Evolutionary conservation across 257 asterid genomes (phyloP).

Genomic region (Jacaranda mimosifolia): DNA sequence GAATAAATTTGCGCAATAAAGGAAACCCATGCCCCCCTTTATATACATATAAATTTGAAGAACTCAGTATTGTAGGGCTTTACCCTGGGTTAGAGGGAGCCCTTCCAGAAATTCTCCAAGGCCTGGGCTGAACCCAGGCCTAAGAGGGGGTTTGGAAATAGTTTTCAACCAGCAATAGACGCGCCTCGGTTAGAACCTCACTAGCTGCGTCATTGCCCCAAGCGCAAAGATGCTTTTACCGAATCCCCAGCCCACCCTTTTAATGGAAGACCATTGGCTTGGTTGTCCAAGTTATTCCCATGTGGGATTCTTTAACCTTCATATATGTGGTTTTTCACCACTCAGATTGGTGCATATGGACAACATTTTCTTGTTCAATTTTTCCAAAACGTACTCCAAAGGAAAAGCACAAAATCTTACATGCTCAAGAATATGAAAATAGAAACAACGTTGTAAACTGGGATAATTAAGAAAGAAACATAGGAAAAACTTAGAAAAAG

Average conservation of each 20-base stretch:
- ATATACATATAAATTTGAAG: too few relatives aligned
- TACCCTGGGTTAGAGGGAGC: constrained; percentile 3
- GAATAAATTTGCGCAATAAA: too few relatives aligned
- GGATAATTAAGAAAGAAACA: neutral
- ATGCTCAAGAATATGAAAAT: neutral
- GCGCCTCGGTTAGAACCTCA: constrained; percentile 27
- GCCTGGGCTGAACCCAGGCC: neutral
- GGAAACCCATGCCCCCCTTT: too few relatives aligned
- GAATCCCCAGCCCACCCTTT: fast-evolving
- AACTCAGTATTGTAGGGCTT: constrained; percentile 31
- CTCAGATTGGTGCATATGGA: neutral
- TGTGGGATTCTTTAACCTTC: constrained; percentile 19
- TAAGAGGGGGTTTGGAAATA: neutral
- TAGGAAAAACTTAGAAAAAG: constrained; percentile 13
- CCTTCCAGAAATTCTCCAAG: constrained; percentile 27
- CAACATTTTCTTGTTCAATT: neutral
- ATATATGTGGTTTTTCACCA: neutral
- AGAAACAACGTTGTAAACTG: neutral
- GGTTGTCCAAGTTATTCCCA: neutral
- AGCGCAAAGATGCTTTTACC: neutral
- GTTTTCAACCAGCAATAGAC: neutral
- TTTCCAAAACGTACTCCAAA: neutral
- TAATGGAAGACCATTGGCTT: neutral
- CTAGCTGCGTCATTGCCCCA: constrained; percentile 28
- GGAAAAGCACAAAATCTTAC: neutral